Base-by-base conservation (phyloP, 1,139 yeast species). In the Suzukiozyma palmioleophila region DNA sequence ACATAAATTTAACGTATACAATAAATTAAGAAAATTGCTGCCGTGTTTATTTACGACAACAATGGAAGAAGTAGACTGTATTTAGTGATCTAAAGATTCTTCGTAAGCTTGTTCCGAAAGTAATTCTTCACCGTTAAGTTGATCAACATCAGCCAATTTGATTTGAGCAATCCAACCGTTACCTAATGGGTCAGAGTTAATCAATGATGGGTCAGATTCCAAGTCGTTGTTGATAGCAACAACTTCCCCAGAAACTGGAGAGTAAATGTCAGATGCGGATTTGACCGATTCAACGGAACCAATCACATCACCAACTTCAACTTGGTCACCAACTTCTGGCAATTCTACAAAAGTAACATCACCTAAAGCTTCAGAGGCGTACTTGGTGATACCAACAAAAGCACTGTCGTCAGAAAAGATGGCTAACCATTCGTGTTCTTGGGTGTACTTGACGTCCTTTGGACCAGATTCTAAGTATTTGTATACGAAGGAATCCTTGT, bases 311-410 rank as follows among this genome's bases (percentile, higher is more conserved):
- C 95, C 95, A 41, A 74, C 72, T 43, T 74, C 81, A 42, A 86
- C 77, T 26, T 60, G 68, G 38, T 75, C 77, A 37, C 86, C 94
- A 32, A 76, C 77, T 52, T 83, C 92, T 39, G 96, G 95, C 53
- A 90, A 75, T 65, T 92, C 99, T 48, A 89, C 84, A 62, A 75
- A 92, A 13, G 97, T 94, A 40, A 95, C 95, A 66, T 92, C 99
- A 35, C 98, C 98, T 46, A 92, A 77, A n/a, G 98, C 96, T 56
- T 90, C 96, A 33, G 96, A 84, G 26, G 99, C 99, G 61, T 92
- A 90, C 54, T 78, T 80, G 45, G 98, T 90, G 63, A 92, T 89
- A 29, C 99, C 99, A 29, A 92, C 73, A 52, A 84, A 89, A 2
- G 94, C 84, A 27, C 81, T 73, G 43, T 88, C 87, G 62, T 90